These are phyloP conservation scores for Metarhizium brunneum DNA, from an alignment of 2,329 filamentous ascomycete species.

Conservation along the genomic window DNA sequence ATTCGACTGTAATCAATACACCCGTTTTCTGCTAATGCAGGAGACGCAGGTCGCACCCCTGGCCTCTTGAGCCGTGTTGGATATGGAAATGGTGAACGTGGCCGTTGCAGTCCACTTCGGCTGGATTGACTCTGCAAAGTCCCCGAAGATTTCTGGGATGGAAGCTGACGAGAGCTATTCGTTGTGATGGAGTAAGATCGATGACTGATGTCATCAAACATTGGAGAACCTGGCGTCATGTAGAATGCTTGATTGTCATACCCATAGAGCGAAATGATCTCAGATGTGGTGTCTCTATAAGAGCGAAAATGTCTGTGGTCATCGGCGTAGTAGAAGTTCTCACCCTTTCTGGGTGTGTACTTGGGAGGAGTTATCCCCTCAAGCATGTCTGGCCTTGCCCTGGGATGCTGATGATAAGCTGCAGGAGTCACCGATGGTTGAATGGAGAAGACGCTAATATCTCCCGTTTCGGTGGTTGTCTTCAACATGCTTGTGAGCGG, in stretches of 20 bases:
- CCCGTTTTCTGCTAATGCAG: constrained; percentile 38
- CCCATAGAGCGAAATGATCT: constrained; percentile 47
- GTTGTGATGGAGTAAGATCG: constrained; percentile 48
- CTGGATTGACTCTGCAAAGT: constrained; percentile 40
- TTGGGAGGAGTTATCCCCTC: constrained; percentile 18
- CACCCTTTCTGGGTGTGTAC: constrained; percentile 18
- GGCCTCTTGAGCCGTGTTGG: constrained; percentile 47
- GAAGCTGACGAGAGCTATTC: constrained; percentile 35
- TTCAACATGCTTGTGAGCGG: constrained; percentile 57
- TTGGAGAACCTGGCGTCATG: constrained; percentile 31
- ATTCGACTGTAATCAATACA: constrained; percentile 40
- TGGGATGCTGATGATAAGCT: constrained; percentile 17
- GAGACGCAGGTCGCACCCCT: constrained; percentile 39
- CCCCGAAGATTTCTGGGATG: constrained; percentile 36
- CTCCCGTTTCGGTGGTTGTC: constrained; percentile 57
- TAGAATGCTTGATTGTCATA: constrained; percentile 38
- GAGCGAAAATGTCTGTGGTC: constrained; percentile 37
- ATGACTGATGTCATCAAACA: constrained; percentile 35
- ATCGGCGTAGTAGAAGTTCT: constrained; percentile 25
- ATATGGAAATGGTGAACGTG: constrained; percentile 50
- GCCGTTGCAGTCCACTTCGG: constrained; percentile 34
- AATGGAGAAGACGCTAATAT: constrained; percentile 53
- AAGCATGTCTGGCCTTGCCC: constrained; percentile 18
- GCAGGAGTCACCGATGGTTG: constrained; percentile 21
- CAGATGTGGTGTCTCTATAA: constrained; percentile 42